These are phyloP conservation scores for Globisporangium viniferum DNA, from an alignment of 352 stramenopile species.

Conservation along the genomic window DNA sequence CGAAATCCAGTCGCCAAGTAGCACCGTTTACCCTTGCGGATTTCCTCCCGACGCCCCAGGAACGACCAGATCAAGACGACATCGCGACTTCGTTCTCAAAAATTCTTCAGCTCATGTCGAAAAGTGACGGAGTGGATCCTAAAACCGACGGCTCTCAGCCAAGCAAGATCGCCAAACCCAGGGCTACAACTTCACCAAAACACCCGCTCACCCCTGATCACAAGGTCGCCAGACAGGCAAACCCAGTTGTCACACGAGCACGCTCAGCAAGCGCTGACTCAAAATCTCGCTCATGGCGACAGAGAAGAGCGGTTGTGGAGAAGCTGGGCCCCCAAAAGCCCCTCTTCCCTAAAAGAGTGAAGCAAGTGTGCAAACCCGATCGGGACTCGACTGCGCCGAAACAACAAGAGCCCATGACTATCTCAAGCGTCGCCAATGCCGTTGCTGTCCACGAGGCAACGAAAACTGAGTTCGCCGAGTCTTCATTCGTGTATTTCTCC, in stretches of 20 bases:
- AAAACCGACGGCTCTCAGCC: neutral
- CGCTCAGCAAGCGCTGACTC: constrained; percentile 22
- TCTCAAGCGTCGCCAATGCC: neutral
- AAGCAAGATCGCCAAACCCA: constrained; percentile 3
- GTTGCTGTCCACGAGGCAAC: neutral
- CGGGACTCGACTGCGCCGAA: neutral
- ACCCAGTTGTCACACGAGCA: neutral
- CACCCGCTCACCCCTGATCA: constrained; percentile 10
- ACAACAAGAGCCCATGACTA: neutral
- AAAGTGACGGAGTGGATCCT: constrained; percentile 6
- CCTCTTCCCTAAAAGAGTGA: neutral
- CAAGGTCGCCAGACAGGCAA: neutral
- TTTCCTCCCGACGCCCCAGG: neutral
- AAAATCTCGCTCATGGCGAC: constrained; percentile 10
- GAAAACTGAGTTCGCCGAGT: constrained; percentile 26
- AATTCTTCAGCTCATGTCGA: constrained; percentile 30
- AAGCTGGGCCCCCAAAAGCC: neutral
- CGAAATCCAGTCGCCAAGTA: neutral
- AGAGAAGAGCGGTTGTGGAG: neutral
- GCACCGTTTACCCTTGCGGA: neutral
- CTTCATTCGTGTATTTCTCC: constrained; percentile 32
- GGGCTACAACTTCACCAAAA: neutral
- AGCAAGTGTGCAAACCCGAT: neutral
- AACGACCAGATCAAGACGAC: constrained; percentile 12
- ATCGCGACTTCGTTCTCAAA: constrained; percentile 33